A percentile compares a stretch with the other conserved stretches of the same genome.
phyloP scores from a whole-genome alignment of 176 grass and related monocot species.

The Miscanthus lutarioriparius region DNA sequence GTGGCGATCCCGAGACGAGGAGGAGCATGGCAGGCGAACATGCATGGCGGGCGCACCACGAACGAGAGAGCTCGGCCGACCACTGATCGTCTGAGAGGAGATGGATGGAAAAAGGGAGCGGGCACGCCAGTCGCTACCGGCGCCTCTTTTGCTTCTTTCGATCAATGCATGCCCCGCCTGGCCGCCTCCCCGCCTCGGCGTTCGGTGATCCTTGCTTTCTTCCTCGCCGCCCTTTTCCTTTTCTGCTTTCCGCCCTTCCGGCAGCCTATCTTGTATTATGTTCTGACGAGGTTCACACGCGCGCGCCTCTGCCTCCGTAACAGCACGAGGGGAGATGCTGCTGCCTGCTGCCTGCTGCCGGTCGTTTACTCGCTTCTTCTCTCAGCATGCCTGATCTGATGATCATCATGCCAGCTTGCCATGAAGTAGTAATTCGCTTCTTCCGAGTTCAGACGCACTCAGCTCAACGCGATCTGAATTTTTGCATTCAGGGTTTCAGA shows the following conservation, averaged over 20 bases:
- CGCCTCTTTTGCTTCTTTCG: conserved; percentile 37
- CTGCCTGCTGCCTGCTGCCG: background rate
- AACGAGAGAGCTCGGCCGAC: background rate
- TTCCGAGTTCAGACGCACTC: background rate
- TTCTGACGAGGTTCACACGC: conserved; percentile 3
- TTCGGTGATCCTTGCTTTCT: background rate
- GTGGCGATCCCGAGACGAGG: conserved; percentile 42
- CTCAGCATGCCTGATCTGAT: conserved; percentile 1
- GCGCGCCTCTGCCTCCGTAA: background rate
- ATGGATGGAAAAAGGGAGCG: background rate
- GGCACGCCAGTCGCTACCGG: conserved; percentile 11
- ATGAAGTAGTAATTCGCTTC: background rate
- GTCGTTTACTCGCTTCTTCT: background rate
- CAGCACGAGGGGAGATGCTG: background rate
- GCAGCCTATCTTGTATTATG: background rate
- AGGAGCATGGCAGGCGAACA: background rate
- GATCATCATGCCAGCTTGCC: background rate
- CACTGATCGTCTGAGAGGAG: background rate
- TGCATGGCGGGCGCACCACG: no score
- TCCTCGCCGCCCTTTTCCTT: background rate
- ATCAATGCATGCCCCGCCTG: background rate
- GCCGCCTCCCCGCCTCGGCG: background rate
- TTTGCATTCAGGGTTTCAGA: background rate
- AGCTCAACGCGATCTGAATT: background rate
- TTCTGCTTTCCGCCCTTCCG: background rate